Conservation (phyloP, 495 filamentous ascomycete genomes). For the Arthonia radiata region DNA sequence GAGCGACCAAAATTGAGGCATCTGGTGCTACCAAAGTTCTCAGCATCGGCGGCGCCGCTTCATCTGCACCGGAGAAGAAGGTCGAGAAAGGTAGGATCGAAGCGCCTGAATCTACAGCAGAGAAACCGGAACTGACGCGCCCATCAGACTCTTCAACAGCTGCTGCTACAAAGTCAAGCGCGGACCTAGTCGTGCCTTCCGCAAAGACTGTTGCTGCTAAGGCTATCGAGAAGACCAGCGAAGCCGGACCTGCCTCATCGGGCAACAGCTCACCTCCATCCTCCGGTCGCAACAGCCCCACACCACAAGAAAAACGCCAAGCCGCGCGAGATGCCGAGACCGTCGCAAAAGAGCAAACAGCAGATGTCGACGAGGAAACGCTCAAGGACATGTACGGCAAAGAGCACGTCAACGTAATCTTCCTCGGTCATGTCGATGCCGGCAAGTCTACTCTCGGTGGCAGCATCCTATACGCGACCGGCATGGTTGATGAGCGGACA, state of each 20-base stretch:
- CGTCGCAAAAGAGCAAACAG: slow-evolving; percentile 65
- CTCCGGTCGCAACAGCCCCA: slow-evolving; percentile 53
- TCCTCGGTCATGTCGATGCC: slow-evolving; percentile 94
- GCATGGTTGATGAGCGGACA: slow-evolving; percentile 97
- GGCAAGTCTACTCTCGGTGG: slow-evolving; percentile 93
- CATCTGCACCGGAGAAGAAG: slow-evolving; percentile 19
- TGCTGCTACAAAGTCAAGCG: slow-evolving; percentile 5
- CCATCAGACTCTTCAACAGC: slow-evolving; percentile 5
- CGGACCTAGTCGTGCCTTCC: slow-evolving; percentile 17
- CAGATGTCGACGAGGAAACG: slow-evolving; percentile 74
- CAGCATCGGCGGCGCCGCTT: slow-evolving; percentile 21
- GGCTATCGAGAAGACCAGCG: slow-evolving; percentile 54
- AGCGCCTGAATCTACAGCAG: slow-evolving; percentile 25
- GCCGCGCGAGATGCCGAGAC: slow-evolving; percentile 46
- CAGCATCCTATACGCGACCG: slow-evolving; percentile 70
- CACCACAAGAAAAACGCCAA: slow-evolving; percentile 25
- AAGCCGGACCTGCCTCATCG: slow-evolving; percentile 24
- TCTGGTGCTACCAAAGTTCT: slow-evolving; percentile 26
- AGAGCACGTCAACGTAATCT: slow-evolving; percentile 95
- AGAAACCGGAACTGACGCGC: slow-evolving; percentile 8
- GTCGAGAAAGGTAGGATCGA: slow-evolving; percentile 32
- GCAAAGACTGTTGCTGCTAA: slow-evolving; percentile 57
- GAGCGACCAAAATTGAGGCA: slow-evolving; percentile 29
- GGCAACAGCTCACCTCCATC: slow-evolving; percentile 57
- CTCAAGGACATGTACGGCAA: slow-evolving; percentile 94